These are phyloP conservation scores for Atkinsonella texensis DNA, from an alignment of 2,329 filamentous ascomycete species.

Conservation along the genomic window DNA sequence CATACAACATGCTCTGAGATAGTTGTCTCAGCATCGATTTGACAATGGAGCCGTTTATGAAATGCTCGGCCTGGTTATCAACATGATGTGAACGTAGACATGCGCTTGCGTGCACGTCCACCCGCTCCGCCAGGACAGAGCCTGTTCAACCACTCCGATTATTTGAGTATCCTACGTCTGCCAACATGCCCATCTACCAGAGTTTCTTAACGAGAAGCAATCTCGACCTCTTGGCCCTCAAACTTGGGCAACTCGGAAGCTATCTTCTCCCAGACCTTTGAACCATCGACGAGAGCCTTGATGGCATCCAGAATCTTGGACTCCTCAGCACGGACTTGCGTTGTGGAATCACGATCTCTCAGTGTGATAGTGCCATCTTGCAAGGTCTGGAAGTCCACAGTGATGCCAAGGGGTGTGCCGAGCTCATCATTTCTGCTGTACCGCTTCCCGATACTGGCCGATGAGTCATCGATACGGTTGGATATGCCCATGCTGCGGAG, in stretches of 20 bases:
- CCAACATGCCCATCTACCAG: too few species aligned
- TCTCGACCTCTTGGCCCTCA: conserved; percentile 57
- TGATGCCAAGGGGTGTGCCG: conserved; percentile 87
- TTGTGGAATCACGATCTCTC: conserved; percentile 80
- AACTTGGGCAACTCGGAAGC: conserved; percentile 72
- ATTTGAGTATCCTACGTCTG: background rate
- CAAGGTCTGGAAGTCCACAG: conserved; percentile 89
- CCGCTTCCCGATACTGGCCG: conserved; percentile 85
- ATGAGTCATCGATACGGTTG: conserved; percentile 80
- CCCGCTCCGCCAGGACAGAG: background rate
- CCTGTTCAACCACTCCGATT: background rate
- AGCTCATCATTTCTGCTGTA: conserved; percentile 93
- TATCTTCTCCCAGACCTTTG: conserved; percentile 55
- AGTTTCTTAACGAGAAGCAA: conserved; percentile 20
- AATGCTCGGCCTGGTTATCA: too few species aligned
- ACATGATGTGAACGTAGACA: too few species aligned
- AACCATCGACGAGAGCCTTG: conserved; percentile 36
- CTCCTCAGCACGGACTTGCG: conserved; percentile 76
- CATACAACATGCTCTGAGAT: too few species aligned
- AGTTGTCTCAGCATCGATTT: too few species aligned
- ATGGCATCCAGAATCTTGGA: conserved; percentile 70
- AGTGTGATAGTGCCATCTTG: conserved; percentile 80
- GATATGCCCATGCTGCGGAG: conserved; percentile 68
- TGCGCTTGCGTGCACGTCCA: too few species aligned
- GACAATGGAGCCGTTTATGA: too few species aligned